Base-by-base conservation (phyloP, 805 yeast species). In the Wickerhamiella qilinensis region DNA sequence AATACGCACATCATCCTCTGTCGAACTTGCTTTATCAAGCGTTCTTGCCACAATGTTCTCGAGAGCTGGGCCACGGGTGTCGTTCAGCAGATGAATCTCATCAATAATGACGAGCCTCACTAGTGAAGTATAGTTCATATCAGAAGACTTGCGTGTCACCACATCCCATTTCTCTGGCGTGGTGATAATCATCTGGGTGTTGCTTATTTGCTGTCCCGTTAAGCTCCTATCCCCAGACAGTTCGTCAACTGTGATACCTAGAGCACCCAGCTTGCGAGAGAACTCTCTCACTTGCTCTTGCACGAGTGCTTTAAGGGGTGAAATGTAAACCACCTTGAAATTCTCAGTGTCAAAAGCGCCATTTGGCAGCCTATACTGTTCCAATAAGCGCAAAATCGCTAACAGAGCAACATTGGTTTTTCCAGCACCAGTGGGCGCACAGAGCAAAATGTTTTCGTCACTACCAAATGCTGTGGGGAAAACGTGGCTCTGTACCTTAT, bases 371-470 rank as follows among this genome's bases (percentile, higher is more conserved):
- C 77, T 61, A 52, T 59, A 70, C 35, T 75, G 67, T 0, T 71
- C 60, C 17, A 86, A 53, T 0, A 79, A 63, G 36, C 77, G 60
- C n/a, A 86, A 61, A 3, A 82, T 67, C 0, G 94, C 65, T 34
- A 91, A 58, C 76, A 91, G 72, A 0, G 99, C 99, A 21, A 91
- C 94, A 55, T 91, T 91, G 18, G 98, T 88, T 55, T 88, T 88
- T 62, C 98, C 98, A 2, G 95, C 95, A 62, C 98, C 98, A 0
- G 98, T 88, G 5, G 98, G 98, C 1, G 98, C 97, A 67, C 97
- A 88, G 48, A 88, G 62, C 15, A 88, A 60, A 30, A 91, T 54
- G 50, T 86, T 88, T 3, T 67, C 66, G 51, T 82, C 91, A 1
- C 70, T 59, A 3, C 66, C 51, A 46, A 88, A 82, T 0, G 94